Evolutionary conservation across 2,329 filamentous ascomycete species (phyloP), one percentile per base, ranked within the genome.

Genomic region (Tolypocladium paradoxum): DNA sequence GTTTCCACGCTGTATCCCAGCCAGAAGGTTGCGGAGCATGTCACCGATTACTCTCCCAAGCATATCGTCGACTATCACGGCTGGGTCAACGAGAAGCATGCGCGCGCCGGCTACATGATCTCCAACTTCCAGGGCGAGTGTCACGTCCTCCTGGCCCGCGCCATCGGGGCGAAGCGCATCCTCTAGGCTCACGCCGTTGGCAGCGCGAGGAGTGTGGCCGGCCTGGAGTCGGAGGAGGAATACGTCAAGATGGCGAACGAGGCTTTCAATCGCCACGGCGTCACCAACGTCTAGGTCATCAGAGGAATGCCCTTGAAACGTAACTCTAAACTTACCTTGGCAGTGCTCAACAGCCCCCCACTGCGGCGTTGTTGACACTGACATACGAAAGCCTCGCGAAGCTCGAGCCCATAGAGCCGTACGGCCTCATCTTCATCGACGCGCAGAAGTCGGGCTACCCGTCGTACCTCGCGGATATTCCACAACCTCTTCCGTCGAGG

Each of bases 371-470:
- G 43, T 31, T 29, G 14, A n/a, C 43, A 29, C 43, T n/a, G 24
- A 29, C 43, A 31, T 7, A 29, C 27, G 36, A 5, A 48, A 70
- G 69, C 2, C 64, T 72, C 11, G 59, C 62, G 7, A 53, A 59
- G n/a, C 65, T 74, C 4, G 60, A 64, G 16, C 63, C 64, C 6
- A 59, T 62, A 2, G 67, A 72, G 61, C 72, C 75, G 1, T 77
- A 73, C 57, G 75, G 76, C 60, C 62, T 77, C 29, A 66, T 77
- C 59, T 77, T 77, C 61, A 70, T 76, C 56, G 75, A 77, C 56
- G 75, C 75, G 22, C 69, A 77, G 52, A 77, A 78, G 62, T 65
- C 67, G 2, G 73, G 71, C 36, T 76, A 77, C 56, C 73, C 73
- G 0, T 56, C 56, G 9, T 77, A 77, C 59, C 68, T 77, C 29